Evolutionary conservation across 75 land plant genomes (phyloP).

Genomic region (Selaginella tamariscina): DNA sequence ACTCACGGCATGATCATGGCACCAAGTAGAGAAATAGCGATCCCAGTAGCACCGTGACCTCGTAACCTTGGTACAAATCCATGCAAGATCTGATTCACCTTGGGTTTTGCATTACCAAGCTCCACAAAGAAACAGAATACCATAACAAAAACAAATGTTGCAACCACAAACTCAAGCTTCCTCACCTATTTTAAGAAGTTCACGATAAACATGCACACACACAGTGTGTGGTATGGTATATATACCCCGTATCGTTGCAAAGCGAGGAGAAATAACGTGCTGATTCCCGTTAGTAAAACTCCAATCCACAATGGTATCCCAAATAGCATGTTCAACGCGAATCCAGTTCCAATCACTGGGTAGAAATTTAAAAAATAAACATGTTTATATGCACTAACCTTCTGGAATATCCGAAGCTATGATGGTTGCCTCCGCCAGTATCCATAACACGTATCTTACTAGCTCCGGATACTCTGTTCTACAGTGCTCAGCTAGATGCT

Average conservation of each 20-base stretch:
- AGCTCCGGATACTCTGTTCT: conserved; percentile 61
- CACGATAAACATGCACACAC: background rate
- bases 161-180: conserved; percentile 74
- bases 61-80: conserved; percentile 65
- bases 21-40: conserved; percentile 90
- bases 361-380: background rate
- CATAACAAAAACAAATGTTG: conserved; percentile 52
- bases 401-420: conserved; percentile 82
- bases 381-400: conserved; percentile 24
- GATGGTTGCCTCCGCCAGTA: conserved; percentile 64
- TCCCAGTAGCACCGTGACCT: conserved; percentile 66
- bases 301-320: conserved; percentile 73
- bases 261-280: conserved; percentile 61
- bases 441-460: conserved; percentile 54
- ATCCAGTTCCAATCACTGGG: conserved; percentile 76
- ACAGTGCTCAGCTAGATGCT: conserved; percentile 62
- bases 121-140: conserved; percentile 69
- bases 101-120: conserved; percentile 69
- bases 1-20: conserved; percentile 83
- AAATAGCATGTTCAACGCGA: conserved; percentile 82
- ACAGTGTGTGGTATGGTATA: conserved; percentile 1
- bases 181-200: conserved; percentile 36
- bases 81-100: conserved; percentile 45
- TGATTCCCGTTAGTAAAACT: conserved; percentile 66
- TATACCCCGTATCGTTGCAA: conserved; percentile 72